Evolutionary conservation across 805 yeast genomes (phyloP).

Genomic region (Wickerhamiella musiphila): DNA sequence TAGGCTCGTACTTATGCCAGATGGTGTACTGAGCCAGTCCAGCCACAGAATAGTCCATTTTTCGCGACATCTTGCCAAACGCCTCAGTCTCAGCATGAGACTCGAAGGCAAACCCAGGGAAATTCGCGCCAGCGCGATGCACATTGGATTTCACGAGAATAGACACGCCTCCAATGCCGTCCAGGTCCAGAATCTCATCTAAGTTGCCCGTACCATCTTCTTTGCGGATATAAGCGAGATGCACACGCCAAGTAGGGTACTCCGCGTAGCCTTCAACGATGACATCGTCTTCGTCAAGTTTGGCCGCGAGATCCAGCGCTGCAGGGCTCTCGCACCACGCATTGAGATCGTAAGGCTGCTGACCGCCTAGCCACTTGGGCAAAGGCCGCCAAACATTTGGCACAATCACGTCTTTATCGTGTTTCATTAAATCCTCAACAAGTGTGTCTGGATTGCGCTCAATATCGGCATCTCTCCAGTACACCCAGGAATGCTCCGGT

Average conservation of each 20-base stretch:
- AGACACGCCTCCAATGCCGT: conserved; percentile 94
- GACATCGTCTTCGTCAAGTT: conserved; percentile 77
- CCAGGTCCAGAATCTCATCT: conserved; percentile 75
- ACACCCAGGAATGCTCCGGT: conserved; percentile 90
- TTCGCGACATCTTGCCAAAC: conserved; percentile 72
- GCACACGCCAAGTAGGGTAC: conserved; percentile 96
- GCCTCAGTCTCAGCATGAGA: conserved; percentile 97
- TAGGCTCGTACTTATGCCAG: conserved; percentile 95
- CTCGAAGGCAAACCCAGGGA: conserved; percentile 89
- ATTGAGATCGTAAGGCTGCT: conserved; percentile 89
- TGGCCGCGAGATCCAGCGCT: conserved; percentile 30
- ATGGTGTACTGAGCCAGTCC: conserved; percentile 91
- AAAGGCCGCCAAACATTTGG: conserved; percentile 97
- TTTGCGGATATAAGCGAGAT: conserved; percentile 78
- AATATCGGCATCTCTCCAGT: conserved; percentile 98
- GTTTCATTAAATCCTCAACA: conserved; percentile 83
- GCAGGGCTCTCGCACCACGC: conserved; percentile 86
- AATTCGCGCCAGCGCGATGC: conserved; percentile 73
- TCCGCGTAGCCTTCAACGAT: conserved; percentile 98
- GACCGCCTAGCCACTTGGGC: conserved; percentile 75
- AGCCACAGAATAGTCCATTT: conserved; percentile 72
- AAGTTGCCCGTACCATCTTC: conserved; percentile 72
- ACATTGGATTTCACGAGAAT: conserved; percentile 72
- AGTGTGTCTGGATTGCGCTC: conserved; percentile 74
- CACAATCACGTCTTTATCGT: conserved; percentile 77